Percentiles rank a stretch among this genome's conserved stretches.
Conservation (phyloP, 1,284 basidiomycete species). For the Apiotrichum montevideense region DNA sequence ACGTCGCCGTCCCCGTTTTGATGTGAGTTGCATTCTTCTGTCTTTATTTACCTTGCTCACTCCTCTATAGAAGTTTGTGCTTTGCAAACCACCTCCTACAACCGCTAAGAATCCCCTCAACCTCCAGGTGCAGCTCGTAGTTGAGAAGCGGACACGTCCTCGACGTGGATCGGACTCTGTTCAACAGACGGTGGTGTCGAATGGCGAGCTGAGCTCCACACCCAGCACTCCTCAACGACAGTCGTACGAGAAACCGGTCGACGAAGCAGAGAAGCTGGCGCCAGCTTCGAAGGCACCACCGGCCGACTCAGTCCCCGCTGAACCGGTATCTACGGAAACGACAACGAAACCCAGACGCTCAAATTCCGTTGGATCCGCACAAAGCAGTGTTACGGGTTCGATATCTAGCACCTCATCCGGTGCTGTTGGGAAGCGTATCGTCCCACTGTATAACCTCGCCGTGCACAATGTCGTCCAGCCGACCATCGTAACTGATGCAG, state of each 20-base stretch:
- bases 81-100: conserved; percentile 51
- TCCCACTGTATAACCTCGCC: conserved; percentile 88
- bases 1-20: conserved; percentile 1
- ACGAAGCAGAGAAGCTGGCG: no score
- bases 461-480: conserved; percentile 85
- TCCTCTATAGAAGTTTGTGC: conserved; percentile 58
- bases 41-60: no score
- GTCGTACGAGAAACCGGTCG: conserved; percentile 7
- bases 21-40: neutral
- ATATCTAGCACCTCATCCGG: conserved; percentile 6
- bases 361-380: conserved; percentile 22
- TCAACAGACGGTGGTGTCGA: neutral
- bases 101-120: conserved; percentile 84
- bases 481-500: conserved; percentile 61
- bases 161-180: neutral
- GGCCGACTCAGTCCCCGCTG: no score
- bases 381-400: conserved; percentile 4
- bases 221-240: conserved; percentile 5
- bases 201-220: neutral
- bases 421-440: conserved; percentile 55
- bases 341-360: conserved; percentile 17
- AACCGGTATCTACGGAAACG: no score
- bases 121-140: conserved; percentile 84
- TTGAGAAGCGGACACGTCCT: conserved; percentile 8
- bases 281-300: no score